These are phyloP conservation scores for Atkinsonella texensis DNA, from an alignment of 2,329 filamentous ascomycete species.

Conservation along the genomic window DNA sequence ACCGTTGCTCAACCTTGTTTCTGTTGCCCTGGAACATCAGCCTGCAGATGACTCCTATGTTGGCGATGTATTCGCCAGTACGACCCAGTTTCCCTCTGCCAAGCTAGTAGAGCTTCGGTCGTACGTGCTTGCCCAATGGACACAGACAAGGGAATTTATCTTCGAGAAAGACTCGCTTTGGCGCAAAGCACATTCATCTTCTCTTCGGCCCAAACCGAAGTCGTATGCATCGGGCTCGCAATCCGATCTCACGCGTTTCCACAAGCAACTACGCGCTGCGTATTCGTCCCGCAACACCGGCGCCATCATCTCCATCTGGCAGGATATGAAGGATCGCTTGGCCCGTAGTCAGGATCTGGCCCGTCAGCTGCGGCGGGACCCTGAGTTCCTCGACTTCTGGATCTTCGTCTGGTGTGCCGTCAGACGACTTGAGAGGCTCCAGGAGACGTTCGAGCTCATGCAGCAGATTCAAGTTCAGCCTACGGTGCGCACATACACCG, in stretches of 20 bases:
- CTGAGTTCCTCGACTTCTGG: conserved; percentile 27
- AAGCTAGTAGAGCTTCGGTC: conserved; percentile 12
- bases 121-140: conserved; percentile 20
- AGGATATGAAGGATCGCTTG: conserved; percentile 17
- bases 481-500: conserved; percentile 54
- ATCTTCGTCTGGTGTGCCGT: conserved; percentile 28
- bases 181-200: conserved; percentile 7
- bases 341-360: conserved; percentile 14
- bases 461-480: conserved; percentile 39
- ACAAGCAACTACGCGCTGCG: conserved; percentile 19
- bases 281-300: conserved; percentile 18
- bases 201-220: neutral
- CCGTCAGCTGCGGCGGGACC: conserved; percentile 18
- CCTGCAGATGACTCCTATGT: conserved; percentile 12
- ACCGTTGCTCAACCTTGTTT: conserved; percentile 19
- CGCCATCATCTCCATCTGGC: conserved; percentile 21
- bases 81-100: conserved; percentile 8
- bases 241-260: conserved; percentile 11
- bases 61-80: conserved; percentile 8
- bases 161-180: conserved; percentile 12
- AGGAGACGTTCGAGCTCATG: conserved; percentile 32
- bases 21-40: conserved; percentile 11
- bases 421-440: conserved; percentile 15
- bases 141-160: conserved; percentile 14
- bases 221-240: neutral